phyloP scores from a whole-genome alignment of 371 early-diverging fungal species.

The Nematocida minor region DNA sequence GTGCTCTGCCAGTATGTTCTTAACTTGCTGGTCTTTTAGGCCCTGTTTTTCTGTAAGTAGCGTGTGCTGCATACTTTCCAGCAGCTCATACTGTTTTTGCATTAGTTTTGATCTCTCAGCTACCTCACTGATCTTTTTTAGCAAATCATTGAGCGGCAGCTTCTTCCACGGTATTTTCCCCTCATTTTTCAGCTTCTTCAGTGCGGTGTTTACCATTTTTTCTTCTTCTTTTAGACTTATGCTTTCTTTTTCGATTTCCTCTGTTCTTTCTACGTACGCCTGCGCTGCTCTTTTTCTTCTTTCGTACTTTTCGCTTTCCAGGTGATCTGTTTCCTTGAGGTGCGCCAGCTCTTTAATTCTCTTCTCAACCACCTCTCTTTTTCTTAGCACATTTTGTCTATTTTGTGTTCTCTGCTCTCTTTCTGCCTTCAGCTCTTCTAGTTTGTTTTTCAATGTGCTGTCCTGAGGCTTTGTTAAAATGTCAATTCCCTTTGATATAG shows the following conservation, averaged over 20 bases:
- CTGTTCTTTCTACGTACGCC: conserved; percentile 1
- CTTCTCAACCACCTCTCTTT: conserved; percentile 12
- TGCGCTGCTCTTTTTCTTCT: conserved; percentile 7
- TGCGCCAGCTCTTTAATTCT: conserved; percentile 11
- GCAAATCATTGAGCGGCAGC: background rate
- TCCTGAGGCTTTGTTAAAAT: conserved; percentile 26
- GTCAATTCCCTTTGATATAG: conserved; percentile 52
- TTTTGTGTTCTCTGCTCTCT: conserved; percentile 45
- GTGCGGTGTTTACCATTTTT: background rate
- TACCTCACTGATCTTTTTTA: background rate
- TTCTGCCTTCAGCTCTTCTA: conserved; percentile 31
- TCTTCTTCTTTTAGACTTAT: conserved; percentile 2
- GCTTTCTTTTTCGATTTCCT: conserved; percentile 9
- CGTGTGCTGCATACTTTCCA: background rate
- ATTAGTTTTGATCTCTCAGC: background rate
- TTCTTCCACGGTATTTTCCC: conserved; percentile 26
- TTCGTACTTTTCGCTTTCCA: conserved; percentile 4
- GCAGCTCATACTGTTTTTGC: background rate
- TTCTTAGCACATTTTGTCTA: conserved; percentile 16
- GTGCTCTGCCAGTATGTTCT: background rate
- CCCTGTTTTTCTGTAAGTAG: background rate
- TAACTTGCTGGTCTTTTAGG: background rate
- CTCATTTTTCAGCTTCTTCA: conserved; percentile 25
- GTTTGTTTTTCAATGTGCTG: conserved; percentile 22
- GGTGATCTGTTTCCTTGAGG: background rate